Conservation (phyloP, 371 early-diverging fungal species). For the Rhizopus arrhizus region DNA sequence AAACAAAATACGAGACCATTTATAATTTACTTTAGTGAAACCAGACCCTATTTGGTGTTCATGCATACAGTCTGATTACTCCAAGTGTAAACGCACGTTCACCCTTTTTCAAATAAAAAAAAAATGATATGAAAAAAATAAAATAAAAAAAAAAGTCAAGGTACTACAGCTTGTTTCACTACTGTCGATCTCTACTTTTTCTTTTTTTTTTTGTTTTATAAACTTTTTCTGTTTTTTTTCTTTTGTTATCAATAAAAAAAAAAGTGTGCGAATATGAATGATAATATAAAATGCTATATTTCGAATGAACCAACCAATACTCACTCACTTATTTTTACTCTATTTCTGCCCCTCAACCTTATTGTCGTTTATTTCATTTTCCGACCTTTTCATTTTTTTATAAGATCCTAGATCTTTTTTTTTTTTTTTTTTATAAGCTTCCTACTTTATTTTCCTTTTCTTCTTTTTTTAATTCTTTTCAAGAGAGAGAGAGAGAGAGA, state of each 20-base stretch:
- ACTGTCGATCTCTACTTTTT: slow-evolving; percentile 6
- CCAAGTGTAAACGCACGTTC: slow-evolving; percentile 22
- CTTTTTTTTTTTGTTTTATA: slow-evolving; percentile 13
- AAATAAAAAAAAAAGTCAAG: background rate
- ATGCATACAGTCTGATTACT: slow-evolving; percentile 12
- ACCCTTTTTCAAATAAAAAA: slow-evolving; percentile 5
- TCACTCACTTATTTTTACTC: background rate
- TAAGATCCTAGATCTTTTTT: slow-evolving; percentile 21
- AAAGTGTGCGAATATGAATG: background rate
- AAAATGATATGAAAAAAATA: background rate
- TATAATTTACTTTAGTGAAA: slow-evolving; percentile 16
- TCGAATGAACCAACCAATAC: slow-evolving; percentile 10
- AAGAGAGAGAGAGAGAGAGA: background rate
- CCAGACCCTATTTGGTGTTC: slow-evolving; percentile 31
- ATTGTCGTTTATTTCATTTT: slow-evolving; percentile 24
- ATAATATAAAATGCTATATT: slow-evolving; percentile 2
- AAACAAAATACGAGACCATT: slow-evolving; percentile 20
- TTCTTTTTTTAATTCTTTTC: slow-evolving; percentile 14
- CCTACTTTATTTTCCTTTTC: background rate
- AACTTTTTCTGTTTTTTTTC: background rate
- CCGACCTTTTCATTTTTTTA: slow-evolving; percentile 26
- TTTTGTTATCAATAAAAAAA: background rate
- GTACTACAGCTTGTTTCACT: background rate
- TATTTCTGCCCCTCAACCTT: slow-evolving; percentile 36
- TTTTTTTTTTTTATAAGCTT: slow-evolving; percentile 10